Evolutionary conservation across 2,329 filamentous ascomycete genomes (phyloP).

Genomic region (Calonectria ilicicola): DNA sequence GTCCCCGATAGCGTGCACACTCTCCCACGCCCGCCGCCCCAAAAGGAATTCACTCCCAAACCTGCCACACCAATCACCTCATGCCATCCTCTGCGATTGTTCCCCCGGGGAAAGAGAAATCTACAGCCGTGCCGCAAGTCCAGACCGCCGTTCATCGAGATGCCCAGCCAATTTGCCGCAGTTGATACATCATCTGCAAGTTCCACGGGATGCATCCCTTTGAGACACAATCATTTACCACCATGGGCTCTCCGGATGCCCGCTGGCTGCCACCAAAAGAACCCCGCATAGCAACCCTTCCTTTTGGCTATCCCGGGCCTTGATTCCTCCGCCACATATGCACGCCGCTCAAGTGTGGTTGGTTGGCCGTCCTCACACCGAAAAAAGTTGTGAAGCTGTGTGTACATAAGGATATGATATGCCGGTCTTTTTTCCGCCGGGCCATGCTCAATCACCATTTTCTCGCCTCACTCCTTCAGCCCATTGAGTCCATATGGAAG

Average conservation of each 20-base stretch:
- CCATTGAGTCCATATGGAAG: not conserved
- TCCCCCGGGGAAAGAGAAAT: not conserved
- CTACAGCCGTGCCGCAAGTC: not conserved
- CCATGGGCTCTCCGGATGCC: not conserved
- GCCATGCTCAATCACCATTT: not conserved
- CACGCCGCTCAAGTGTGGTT: not conserved
- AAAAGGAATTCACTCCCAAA: not conserved
- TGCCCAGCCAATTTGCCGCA: not conserved
- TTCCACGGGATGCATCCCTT: constrained; percentile 6
- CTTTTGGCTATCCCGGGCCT: constrained; percentile 1
- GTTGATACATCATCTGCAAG: constrained; percentile 10
- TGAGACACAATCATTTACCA: not conserved
- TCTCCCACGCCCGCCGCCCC: not conserved
- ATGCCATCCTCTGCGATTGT: not conserved
- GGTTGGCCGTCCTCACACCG: not conserved
- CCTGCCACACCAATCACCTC: not conserved
- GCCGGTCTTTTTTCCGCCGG: not conserved
- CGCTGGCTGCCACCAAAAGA: not conserved
- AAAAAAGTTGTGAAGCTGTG: constrained; percentile 8
- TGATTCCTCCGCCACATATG: constrained; percentile 8
- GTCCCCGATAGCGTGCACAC: not conserved
- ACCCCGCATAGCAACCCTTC: constrained; percentile 5
- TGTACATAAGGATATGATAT: constrained; percentile 8
- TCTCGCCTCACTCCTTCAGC: not conserved
- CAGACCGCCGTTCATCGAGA: constrained; percentile 1